Conservation (phyloP, 2,329 filamentous ascomycete genomes). For the Fusarium goolgardi region DNA sequence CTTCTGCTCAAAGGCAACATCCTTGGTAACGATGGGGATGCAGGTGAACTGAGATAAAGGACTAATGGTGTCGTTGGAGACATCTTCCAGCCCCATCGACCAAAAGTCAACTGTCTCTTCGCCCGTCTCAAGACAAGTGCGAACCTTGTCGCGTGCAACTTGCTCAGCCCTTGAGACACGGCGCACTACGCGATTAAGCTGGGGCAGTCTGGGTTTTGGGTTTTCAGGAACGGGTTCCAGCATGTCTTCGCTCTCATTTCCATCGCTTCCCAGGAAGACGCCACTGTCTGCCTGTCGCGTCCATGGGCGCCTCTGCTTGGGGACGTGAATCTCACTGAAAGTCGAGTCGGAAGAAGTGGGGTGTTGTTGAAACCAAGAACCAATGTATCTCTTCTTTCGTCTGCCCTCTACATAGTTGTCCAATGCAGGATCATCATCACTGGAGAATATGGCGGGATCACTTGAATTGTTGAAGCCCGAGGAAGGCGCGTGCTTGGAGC, state of each 20-base stretch:
- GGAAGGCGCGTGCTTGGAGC: slow-evolving; percentile 46
- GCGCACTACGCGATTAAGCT: slow-evolving; percentile 50
- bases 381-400: slow-evolving; percentile 72
- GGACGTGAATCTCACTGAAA: slow-evolving; percentile 55
- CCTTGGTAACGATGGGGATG: slow-evolving; percentile 65
- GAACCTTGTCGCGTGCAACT: slow-evolving; percentile 60
- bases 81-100: slow-evolving; percentile 63
- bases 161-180: slow-evolving; percentile 57
- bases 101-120: slow-evolving; percentile 71
- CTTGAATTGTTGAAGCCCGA: slow-evolving; percentile 71
- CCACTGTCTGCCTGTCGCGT: slow-evolving; percentile 74
- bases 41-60: slow-evolving; percentile 66
- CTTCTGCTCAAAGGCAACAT: slow-evolving; percentile 69
- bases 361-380: slow-evolving; percentile 75
- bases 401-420: slow-evolving; percentile 71
- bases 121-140: slow-evolving; percentile 67
- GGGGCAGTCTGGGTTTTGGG: slow-evolving; percentile 53
- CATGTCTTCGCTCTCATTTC: slow-evolving; percentile 58
- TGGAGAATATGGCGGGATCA: slow-evolving; percentile 77
- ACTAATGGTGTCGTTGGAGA: slow-evolving; percentile 68
- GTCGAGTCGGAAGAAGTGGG: slow-evolving; percentile 63
- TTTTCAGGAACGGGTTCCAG: slow-evolving; percentile 50
- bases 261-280: slow-evolving; percentile 74
- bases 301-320: slow-evolving; percentile 63
- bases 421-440: slow-evolving; percentile 75